Evolutionary conservation across 495 filamentous ascomycete species (phyloP), one percentile per base, ranked within the genome.

Genomic region (Trypethelium eluteriae): DNA sequence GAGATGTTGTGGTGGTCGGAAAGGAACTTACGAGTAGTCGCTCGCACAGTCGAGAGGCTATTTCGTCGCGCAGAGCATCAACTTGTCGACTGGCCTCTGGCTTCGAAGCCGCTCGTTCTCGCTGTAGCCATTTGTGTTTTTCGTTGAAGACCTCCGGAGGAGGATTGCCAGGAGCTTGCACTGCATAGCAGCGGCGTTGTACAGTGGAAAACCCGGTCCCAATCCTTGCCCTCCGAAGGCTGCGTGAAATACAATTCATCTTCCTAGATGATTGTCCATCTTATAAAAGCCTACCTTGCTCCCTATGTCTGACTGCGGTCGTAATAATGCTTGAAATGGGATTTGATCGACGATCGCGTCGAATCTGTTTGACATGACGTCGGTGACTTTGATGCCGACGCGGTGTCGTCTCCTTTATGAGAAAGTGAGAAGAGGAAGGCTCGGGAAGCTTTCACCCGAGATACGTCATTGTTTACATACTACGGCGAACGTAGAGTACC

Each of bases 51-150:
- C 95, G 85, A 49, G 79, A 79, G 38, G 95, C 93, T 0, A 96
- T 88, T 75, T 97, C 94, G 76, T 97, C 91, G 73, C 91, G 89
- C 63, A 99, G 78, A 75, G 97, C 97, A 76, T 97, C 95, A 44
- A 89, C 87, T 68, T 87, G 84, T 9, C 92, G 82, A 73, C 92
- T 92, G 56, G 77, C 73, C 69, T 91, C 85, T 41, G 84, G 81
- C 74, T 96, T 80, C 39, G 75, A 72, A 5, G 90, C 92, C 9
- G 93, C 88, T 35, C 94, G 86, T 76, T 97, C 91, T 72, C 89
- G 92, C 73, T 99, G 95, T 34, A 94, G 79, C 76, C 88, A 89
- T 81, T 99, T 99, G 18, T 85, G 84, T 62, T 84, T 83, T 59
- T 86, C 84, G 77, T 94, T 93, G 88, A 99, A 99, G 77, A 99